phyloP scores from a whole-genome alignment of 768 basidiomycete genomes.

The Russula foetens region DNA sequence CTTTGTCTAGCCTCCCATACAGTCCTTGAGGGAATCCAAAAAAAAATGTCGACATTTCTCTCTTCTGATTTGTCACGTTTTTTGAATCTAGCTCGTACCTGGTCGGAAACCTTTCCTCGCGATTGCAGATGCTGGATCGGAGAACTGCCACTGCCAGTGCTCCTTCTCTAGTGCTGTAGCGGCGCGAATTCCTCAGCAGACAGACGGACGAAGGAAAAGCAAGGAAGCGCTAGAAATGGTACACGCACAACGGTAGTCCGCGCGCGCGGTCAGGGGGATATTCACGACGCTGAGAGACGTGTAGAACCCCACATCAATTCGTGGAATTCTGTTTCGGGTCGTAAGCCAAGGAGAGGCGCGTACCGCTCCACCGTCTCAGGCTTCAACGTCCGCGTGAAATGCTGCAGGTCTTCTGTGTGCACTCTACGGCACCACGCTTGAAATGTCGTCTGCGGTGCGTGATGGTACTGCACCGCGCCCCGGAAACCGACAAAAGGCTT shows the following conservation, averaged over 20 bases:
- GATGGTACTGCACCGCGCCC: slow-evolving; percentile 28
- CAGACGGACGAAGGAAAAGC: background rate
- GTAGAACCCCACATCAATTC: background rate
- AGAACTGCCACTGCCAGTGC: slow-evolving; percentile 51
- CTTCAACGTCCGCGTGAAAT: slow-evolving; percentile 51
- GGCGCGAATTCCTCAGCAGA: background rate
- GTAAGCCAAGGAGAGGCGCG: slow-evolving; percentile 18
- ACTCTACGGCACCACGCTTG: slow-evolving; percentile 41
- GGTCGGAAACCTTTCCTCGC: slow-evolving; percentile 44
- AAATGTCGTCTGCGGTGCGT: slow-evolving; percentile 31
- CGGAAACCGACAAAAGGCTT: slow-evolving; percentile 29
- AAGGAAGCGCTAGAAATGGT: background rate
- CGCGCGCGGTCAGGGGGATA: slow-evolving; percentile 46
- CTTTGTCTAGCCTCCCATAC: slow-evolving; percentile 52
- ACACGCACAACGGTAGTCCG: slow-evolving; percentile 56
- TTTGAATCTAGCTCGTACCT: slow-evolving; percentile 29
- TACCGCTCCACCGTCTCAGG: slow-evolving; percentile 51
- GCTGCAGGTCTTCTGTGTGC: slow-evolving; percentile 50
- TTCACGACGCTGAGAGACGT: slow-evolving; percentile 40
- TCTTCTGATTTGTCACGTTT: background rate
- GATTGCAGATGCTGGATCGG: slow-evolving; percentile 50
- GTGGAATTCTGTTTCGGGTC: no score
- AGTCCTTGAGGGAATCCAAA: slow-evolving; percentile 31
- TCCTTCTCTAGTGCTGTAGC: slow-evolving; percentile 35
- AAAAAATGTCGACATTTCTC: background rate